phyloP scores from a whole-genome alignment of 352 stramenopile species.

The Globisporangium camurandrum region DNA sequence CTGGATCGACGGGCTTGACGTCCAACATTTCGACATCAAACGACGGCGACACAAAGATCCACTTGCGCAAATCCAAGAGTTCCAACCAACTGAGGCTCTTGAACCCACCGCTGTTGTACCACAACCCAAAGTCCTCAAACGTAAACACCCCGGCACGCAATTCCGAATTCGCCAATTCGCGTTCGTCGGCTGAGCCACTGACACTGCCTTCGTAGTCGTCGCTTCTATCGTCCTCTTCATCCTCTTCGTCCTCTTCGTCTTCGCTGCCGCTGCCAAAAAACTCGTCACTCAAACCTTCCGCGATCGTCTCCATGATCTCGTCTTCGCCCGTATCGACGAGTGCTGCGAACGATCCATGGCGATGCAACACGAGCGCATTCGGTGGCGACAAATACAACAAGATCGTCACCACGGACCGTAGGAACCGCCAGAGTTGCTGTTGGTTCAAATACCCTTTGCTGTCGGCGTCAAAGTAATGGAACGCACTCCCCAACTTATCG shows the following conservation, averaged over 20 bases:
- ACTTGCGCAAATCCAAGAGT: conserved; percentile 80
- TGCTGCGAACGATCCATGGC: conserved; percentile 58
- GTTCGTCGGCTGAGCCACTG: conserved; percentile 6
- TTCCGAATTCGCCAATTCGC: conserved; percentile 38
- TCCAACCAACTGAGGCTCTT: conserved; percentile 81
- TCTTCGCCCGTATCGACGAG: conserved; percentile 71
- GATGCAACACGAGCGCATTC: conserved; percentile 36
- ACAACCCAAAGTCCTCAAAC: conserved; percentile 81
- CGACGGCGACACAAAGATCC: conserved; percentile 62
- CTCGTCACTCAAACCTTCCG: conserved; percentile 36
- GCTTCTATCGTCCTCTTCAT: conserved; percentile 19
- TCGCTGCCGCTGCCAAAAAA: no score
- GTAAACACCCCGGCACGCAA: conserved; percentile 49
- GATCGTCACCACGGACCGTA: conserved; percentile 73
- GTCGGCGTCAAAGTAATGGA: conserved; percentile 83
- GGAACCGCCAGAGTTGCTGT: conserved; percentile 77
- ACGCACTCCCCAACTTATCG: conserved; percentile 74
- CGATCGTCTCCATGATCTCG: conserved; percentile 74
- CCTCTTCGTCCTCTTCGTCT: conserved; percentile 16
- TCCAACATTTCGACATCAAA: conserved; percentile 68
- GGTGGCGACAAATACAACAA: conserved; percentile 70
- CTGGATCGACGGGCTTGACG: conserved; percentile 53
- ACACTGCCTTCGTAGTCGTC: conserved; percentile 29
- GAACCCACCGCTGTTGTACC: conserved; percentile 81
- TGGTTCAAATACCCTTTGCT: conserved; percentile 73